Evolutionary conservation across 2,329 filamentous ascomycete genomes (phyloP).

Genomic region (Dothideomycetes sp.): DNA sequence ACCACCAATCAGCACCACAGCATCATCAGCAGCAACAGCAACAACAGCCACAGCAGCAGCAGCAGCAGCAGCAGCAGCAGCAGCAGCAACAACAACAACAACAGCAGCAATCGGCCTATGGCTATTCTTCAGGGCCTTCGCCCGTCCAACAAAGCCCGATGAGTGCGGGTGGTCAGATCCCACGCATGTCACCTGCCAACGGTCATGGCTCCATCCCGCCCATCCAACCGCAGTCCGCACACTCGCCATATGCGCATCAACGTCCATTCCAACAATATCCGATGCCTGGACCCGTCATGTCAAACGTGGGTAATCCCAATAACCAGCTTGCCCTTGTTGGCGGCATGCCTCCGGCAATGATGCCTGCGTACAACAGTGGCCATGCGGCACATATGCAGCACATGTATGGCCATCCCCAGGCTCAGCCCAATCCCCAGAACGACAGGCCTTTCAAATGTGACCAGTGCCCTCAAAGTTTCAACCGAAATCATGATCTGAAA

Average conservation of each 20-base stretch:
- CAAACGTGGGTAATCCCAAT: conserved; percentile 67
- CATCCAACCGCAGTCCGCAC: conserved; percentile 40
- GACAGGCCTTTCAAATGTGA: conserved; percentile 95
- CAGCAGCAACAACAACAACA: conserved; percentile 43
- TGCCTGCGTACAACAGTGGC: conserved; percentile 51
- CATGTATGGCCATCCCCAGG: conserved; percentile 44
- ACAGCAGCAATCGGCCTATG: conserved; percentile 39
- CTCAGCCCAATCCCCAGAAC: conserved; percentile 46
- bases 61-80: conserved; percentile 43
- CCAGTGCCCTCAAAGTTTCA: conserved; percentile 85
- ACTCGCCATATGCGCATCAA: conserved; percentile 39
- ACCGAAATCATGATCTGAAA: conserved; percentile 92
- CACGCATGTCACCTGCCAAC: conserved; percentile 45
- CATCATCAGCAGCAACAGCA: conserved; percentile 43
- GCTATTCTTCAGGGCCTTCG: conserved; percentile 41
- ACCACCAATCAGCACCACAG: no score
- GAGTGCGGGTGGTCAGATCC: conserved; percentile 36
- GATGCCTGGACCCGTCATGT: conserved; percentile 61
- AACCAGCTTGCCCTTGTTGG: conserved; percentile 64
- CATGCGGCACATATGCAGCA: conserved; percentile 58
- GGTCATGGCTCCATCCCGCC: conserved; percentile 35
- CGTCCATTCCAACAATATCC: conserved; percentile 44
- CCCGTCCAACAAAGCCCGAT: conserved; percentile 42
- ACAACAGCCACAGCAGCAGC: conserved; percentile 42
- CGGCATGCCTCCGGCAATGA: conserved; percentile 46